Conservation (phyloP, 495 filamentous ascomycete genomes). For the Trichoderma erinaceum region DNA sequence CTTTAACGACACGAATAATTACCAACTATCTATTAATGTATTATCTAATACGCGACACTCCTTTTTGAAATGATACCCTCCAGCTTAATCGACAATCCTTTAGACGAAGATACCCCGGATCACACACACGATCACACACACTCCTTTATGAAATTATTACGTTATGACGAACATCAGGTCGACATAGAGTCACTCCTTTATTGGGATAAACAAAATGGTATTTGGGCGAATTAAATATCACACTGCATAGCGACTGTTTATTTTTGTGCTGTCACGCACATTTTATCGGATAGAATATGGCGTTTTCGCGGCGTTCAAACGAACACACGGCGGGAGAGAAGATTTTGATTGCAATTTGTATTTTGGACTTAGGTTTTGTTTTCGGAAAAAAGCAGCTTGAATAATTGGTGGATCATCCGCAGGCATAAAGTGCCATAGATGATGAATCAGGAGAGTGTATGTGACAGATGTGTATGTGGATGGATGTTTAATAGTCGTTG, state of each 20-base stretch:
- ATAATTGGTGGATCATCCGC: not conserved
- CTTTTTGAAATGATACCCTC: constrained; percentile 15
- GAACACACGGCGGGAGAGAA: constrained; percentile 3
- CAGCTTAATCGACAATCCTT: constrained; percentile 15
- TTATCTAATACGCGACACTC: constrained; percentile 15
- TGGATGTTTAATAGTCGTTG: not conserved
- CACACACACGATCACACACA: not conserved
- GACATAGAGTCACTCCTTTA: constrained; percentile 14
- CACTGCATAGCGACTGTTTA: constrained; percentile 16
- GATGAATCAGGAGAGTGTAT: not conserved
- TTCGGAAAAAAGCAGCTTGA: not conserved
- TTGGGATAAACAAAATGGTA: constrained; percentile 14
- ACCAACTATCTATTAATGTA: constrained; percentile 14
- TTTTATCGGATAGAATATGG: constrained; percentile 6
- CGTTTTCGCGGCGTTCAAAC: constrained; percentile 12
- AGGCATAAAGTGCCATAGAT: not conserved
- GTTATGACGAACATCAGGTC: constrained; percentile 12
- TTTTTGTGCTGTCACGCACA: constrained; percentile 6
- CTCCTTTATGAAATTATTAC: constrained; percentile 13
- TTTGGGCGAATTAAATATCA: constrained; percentile 9
- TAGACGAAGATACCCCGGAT: not conserved
- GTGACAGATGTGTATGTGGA: not conserved
- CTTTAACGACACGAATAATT: constrained; percentile 27
- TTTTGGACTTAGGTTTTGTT: not conserved
- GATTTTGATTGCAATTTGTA: not conserved